Base-by-base conservation (phyloP, 2,329 filamentous ascomycete species). In the Zopfia rhizophila region DNA sequence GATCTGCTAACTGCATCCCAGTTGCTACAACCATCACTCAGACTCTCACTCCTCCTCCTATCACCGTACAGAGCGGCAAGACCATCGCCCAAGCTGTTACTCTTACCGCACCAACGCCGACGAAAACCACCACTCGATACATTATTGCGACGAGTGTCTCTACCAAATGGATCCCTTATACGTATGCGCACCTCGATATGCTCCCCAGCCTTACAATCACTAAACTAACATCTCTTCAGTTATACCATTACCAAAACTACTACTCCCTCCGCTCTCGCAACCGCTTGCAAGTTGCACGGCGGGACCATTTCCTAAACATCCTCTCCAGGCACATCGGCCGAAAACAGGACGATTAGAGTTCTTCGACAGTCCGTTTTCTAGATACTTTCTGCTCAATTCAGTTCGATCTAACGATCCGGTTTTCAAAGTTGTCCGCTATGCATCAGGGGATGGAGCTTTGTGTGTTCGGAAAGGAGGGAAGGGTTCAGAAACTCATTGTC, bases 91-190 rank as follows among this genome's bases (percentile, higher is more conserved):
- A 53, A 2, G 30, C 33, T 7, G 45, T 56, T n/a, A 68, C 63
- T 3, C 37, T 61, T 16, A 68, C 65, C 3, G 54, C 54, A 5
- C 38, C 63, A 6, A 64, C 61, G 11, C 62, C 61, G 13, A 68
- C 65, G 6, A 48, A 50, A 31, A 59, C 47, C 3, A 38, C 48
- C n/a, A 63, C 58, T 5, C 47, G 33, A 19, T 55, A 53, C 27
- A 48, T 38, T 4, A 41, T 68, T 30, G 55, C 57, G 5, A 60
- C 46, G 8, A 57, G 33, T 17, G 44, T 40, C 12, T 49, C 48
- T 6, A 59, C 55, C 17, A 61, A 49, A 43, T 43, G 45, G 2
- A 21, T 45, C 12, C 47, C 44, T n/a, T 25, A 45, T 23, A 44
- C 55, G 58, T 65, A 59, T n/a, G 50, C 24, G 24, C n/a, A 8